Percentiles rank a stretch among this genome's conserved stretches.
phyloP scores from a whole-genome alignment of 805 yeast species.

The Kodamaea nitidulidarum region DNA sequence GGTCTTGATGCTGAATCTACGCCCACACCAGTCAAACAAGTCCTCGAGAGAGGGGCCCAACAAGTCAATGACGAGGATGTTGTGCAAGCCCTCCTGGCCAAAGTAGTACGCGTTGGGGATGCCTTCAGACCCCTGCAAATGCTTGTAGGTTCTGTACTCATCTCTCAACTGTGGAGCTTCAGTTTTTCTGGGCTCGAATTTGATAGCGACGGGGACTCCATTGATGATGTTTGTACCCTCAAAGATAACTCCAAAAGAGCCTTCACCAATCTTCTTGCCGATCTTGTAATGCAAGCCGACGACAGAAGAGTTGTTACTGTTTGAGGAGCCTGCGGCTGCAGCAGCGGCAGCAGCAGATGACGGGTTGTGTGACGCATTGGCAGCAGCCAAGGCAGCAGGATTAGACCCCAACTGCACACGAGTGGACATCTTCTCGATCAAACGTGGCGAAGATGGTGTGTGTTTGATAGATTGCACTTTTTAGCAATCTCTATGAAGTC shows the following conservation, averaged over 20 bases:
- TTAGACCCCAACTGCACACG: constrained; percentile 26
- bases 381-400: constrained; percentile 40
- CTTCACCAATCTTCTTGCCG: constrained; percentile 84
- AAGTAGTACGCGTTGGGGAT: constrained; percentile 82
- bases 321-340: constrained; percentile 15
- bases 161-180: constrained; percentile 84
- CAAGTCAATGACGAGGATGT: constrained; percentile 70
- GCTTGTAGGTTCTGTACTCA: constrained; percentile 75
- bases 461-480: background rate
- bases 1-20: constrained; percentile 66
- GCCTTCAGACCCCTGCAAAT: constrained; percentile 63
- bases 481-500: background rate
- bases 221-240: constrained; percentile 74
- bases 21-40: constrained; percentile 83
- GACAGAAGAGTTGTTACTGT: constrained; percentile 33
- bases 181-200: constrained; percentile 74
- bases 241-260: constrained; percentile 80
- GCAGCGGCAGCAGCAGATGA: constrained; percentile 11
- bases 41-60: constrained; percentile 81
- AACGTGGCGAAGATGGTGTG: background rate
- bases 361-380: constrained; percentile 30
- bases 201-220: constrained; percentile 67
- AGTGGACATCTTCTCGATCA: constrained; percentile 17
- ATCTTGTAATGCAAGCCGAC: constrained; percentile 70
- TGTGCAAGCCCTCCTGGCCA: constrained; percentile 82